Evolutionary conservation across 2,329 filamentous ascomycete genomes (phyloP).

Genomic region (Acephala macrosclerotiorum): DNA sequence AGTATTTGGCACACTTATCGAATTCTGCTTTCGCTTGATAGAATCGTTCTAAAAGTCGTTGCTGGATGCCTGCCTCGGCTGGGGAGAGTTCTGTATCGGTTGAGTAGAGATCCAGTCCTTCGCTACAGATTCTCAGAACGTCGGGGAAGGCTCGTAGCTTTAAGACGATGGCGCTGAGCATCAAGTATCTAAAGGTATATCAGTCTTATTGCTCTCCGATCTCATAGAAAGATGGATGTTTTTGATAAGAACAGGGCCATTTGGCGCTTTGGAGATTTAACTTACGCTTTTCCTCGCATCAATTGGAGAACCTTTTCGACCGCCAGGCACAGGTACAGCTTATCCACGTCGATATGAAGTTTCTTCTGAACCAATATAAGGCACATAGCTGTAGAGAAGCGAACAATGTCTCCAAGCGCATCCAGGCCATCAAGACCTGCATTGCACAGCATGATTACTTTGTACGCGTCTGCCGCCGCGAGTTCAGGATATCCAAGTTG

Average conservation of each 20-base stretch:
- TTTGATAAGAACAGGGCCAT: not conserved
- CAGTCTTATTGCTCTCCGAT: not conserved
- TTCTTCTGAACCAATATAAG: slow-evolving; percentile 3
- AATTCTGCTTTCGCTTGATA: not conserved
- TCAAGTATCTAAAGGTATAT: slow-evolving; percentile 5
- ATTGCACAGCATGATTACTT: slow-evolving; percentile 17
- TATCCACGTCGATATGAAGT: not conserved
- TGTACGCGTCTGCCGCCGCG: slow-evolving; percentile 25
- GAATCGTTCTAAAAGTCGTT: not conserved
- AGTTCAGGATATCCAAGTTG: slow-evolving; percentile 25
- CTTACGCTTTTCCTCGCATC: slow-evolving; percentile 1
- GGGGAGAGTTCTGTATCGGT: not conserved
- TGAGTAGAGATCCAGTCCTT: slow-evolving; percentile 9
- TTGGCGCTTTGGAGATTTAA: not conserved
- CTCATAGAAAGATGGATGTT: not conserved
- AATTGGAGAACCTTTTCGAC: too few relatives aligned
- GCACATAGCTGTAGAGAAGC: slow-evolving; percentile 15
- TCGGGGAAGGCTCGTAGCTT: slow-evolving; percentile 12
- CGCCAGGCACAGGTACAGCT: not conserved
- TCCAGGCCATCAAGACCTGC: slow-evolving; percentile 5
- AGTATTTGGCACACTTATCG: not conserved
- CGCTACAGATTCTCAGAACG: slow-evolving; percentile 14
- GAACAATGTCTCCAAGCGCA: slow-evolving; percentile 9
- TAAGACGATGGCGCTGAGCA: slow-evolving; percentile 6
- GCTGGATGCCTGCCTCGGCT: not conserved